phyloP scores from a whole-genome alignment of 139 green algal genomes.

The Trebouxia sp. region DNA sequence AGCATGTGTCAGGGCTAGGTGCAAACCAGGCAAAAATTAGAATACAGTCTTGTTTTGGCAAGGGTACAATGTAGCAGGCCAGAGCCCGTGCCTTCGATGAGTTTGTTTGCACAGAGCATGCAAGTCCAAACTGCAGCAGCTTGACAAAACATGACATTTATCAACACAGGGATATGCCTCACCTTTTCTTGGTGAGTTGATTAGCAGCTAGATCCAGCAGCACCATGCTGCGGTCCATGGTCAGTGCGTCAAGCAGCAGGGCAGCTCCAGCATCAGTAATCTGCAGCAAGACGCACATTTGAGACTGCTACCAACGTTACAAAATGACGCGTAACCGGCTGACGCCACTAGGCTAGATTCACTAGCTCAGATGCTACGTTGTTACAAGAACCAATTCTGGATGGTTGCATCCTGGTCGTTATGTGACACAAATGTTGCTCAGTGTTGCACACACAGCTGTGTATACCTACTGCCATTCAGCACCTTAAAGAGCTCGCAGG shows the following conservation, averaged over 20 bases:
- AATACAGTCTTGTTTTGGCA: too few species aligned
- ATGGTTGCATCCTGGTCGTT: neutral
- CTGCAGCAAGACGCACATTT: neutral
- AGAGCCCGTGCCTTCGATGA: too few species aligned
- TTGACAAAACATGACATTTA: neutral
- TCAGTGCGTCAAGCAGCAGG: neutral
- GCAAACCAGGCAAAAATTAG: too few species aligned
- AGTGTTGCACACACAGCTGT: neutral
- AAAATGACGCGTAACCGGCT: neutral
- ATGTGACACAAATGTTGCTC: neutral
- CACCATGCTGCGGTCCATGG: slow-evolving; percentile 3
- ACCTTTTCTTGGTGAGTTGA: slow-evolving; percentile 6
- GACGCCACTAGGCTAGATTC: too few species aligned
- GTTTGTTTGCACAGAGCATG: too few species aligned
- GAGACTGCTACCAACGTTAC: neutral
- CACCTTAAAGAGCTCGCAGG: neutral
- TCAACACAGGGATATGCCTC: neutral
- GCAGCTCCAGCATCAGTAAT: slow-evolving; percentile 12
- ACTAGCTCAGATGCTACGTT: neutral
- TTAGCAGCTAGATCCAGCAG: slow-evolving; percentile 1
- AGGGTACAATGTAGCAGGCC: too few species aligned
- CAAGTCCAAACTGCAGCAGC: too few species aligned
- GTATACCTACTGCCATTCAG: neutral
- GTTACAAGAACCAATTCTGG: neutral
- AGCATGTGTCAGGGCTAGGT: too few species aligned